Conservation (phyloP, 495 filamentous ascomycete species). For the Penicillium arizonense region DNA sequence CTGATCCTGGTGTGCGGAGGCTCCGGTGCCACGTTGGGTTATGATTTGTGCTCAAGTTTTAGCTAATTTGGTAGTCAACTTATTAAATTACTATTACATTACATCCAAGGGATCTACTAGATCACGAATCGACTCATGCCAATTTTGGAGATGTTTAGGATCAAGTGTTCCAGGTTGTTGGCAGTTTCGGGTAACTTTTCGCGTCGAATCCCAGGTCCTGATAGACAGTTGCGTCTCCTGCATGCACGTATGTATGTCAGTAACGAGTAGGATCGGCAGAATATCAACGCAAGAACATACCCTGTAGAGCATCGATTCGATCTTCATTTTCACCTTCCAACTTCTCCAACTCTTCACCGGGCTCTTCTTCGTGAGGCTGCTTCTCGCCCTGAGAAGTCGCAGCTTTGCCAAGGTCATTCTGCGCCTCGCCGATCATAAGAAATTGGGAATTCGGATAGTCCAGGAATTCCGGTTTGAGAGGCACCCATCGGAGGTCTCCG, state of each 20-base stretch:
- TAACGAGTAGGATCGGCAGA: neutral
- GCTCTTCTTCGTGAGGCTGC: slow-evolving; percentile 60
- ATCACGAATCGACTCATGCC: neutral
- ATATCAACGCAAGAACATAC: slow-evolving; percentile 25
- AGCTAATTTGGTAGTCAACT: too few species aligned
- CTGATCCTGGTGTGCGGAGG: neutral
- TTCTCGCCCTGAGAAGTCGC: slow-evolving; percentile 54
- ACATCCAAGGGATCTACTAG: too few species aligned
- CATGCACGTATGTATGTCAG: neutral
- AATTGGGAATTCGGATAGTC: slow-evolving; percentile 80
- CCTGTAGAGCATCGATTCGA: slow-evolving; percentile 53
- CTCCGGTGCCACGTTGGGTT: neutral
- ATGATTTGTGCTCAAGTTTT: neutral
- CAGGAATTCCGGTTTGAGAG: slow-evolving; percentile 71
- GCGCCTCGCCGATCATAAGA: slow-evolving; percentile 74
- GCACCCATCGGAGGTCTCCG: slow-evolving; percentile 67
- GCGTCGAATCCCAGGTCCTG: slow-evolving; percentile 50
- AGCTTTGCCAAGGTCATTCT: slow-evolving; percentile 59
- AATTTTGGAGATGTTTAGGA: neutral
- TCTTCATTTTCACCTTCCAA: slow-evolving; percentile 63
- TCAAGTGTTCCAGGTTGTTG: slow-evolving; percentile 46
- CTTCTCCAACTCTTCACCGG: slow-evolving; percentile 56
- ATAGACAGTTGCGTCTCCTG: slow-evolving; percentile 54
- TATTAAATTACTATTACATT: too few species aligned
- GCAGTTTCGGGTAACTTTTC: slow-evolving; percentile 50